A percentile compares a stretch with the other conserved stretches of the same genome.
These are phyloP conservation scores for Aspergillus fijiensis DNA, from an alignment of 2,329 filamentous ascomycete genomes.

Conservation along the genomic window DNA sequence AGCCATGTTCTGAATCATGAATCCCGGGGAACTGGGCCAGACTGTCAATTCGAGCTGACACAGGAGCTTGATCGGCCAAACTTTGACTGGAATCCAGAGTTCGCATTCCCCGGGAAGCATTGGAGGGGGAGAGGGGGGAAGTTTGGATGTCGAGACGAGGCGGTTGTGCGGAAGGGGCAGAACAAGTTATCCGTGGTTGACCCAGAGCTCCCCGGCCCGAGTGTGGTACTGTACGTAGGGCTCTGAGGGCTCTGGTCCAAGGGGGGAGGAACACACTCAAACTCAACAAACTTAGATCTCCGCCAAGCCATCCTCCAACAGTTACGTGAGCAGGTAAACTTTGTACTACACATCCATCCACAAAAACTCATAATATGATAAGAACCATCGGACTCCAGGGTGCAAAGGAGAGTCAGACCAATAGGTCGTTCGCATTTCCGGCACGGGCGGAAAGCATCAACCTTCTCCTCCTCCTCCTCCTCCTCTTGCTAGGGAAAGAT, in stretches of 20 bases:
- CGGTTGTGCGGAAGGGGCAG: slow-evolving; percentile 1
- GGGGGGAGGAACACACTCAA: background rate
- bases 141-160: background rate
- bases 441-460: background rate
- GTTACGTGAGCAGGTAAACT: background rate
- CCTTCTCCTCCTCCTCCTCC: background rate
- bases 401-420: background rate
- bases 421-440: background rate
- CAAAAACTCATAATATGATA: background rate
- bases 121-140: background rate
- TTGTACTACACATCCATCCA: too few relatives aligned
- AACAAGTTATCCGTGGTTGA: background rate
- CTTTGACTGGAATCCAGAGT: background rate
- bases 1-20: slow-evolving; percentile 17
- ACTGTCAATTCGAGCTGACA: slow-evolving; percentile 7
- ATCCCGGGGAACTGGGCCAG: slow-evolving; percentile 2
- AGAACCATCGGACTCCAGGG: background rate
- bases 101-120: background rate
- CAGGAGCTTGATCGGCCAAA: slow-evolving; percentile 3
- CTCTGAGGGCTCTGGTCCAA: background rate
- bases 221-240: background rate
- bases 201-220: background rate
- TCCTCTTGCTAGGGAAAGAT: background rate
- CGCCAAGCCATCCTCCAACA: background rate
- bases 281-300: background rate